These are phyloP conservation scores for Mycena metata DNA, from an alignment of 768 basidiomycete genomes.

Conservation along the genomic window DNA sequence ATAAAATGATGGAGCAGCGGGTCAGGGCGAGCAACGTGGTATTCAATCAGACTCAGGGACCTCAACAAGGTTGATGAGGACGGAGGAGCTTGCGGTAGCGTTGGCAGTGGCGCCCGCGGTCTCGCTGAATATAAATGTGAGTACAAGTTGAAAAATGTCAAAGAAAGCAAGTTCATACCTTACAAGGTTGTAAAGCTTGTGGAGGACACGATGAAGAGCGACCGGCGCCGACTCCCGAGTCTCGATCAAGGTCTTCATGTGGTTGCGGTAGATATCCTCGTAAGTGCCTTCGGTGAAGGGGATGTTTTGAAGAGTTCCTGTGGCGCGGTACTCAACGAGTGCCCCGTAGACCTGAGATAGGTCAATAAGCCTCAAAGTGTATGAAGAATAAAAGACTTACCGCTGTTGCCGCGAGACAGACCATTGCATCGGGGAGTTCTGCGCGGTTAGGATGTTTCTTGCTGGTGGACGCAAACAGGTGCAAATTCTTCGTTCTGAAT, in stretches of 20 bases:
- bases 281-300: conserved; percentile 11
- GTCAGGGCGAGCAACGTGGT: too few relatives aligned
- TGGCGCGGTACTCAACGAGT: neutral
- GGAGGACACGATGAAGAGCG: neutral
- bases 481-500: neutral
- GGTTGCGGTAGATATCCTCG: conserved; percentile 10
- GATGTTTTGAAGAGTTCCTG: conserved; percentile 2
- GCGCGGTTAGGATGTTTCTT: neutral
- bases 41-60: too few relatives aligned
- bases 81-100: too few relatives aligned
- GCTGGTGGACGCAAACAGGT: conserved; percentile 13
- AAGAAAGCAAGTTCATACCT: too few relatives aligned
- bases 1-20: too few relatives aligned
- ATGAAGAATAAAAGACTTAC: neutral
- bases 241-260: neutral
- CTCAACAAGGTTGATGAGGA: too few relatives aligned
- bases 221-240: neutral
- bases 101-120: too few relatives aligned
- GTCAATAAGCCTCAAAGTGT: neutral
- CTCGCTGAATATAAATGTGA: too few relatives aligned
- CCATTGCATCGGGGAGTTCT: conserved; percentile 6
- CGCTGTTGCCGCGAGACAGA: conserved; percentile 10
- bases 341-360: neutral
- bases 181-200: neutral
- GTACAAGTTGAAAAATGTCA: too few relatives aligned